These are phyloP conservation scores for Stephanodiscus triporus DNA, from an alignment of 108 stramenopile genomes.

Conservation along the genomic window DNA sequence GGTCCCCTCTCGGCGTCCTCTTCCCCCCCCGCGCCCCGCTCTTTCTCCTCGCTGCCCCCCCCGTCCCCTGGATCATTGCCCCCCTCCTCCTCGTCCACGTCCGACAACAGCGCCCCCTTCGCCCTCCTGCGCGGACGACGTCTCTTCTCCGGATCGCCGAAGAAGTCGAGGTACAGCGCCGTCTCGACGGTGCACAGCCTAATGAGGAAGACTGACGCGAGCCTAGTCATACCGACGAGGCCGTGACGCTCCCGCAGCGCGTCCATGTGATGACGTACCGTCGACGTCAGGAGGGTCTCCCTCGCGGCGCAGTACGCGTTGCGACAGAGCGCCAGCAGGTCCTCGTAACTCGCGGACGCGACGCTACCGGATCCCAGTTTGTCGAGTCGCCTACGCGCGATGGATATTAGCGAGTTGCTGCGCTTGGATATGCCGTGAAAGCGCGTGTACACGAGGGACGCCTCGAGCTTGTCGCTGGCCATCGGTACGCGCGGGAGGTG, in stretches of 20 bases:
- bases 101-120: conserved; percentile 15
- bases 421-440: conserved; percentile 89
- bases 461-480: conserved; percentile 84
- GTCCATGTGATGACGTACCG: conserved; percentile 86
- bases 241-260: conserved; percentile 81
- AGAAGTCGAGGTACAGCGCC: conserved; percentile 83
- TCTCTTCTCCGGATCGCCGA: conserved; percentile 70
- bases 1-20: conserved; percentile 2
- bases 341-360: conserved; percentile 59
- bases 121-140: conserved; percentile 12
- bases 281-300: conserved; percentile 63
- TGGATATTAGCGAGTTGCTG: conserved; percentile 67
- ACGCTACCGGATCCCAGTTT: conserved; percentile 36
- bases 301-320: conserved; percentile 77
- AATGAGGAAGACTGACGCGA: conserved; percentile 88
- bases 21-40: conserved; percentile 14
- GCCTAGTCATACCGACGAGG: conserved; percentile 84
- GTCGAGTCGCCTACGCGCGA: conserved; percentile 72
- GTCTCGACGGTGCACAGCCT: conserved; percentile 87
- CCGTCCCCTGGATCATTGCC: conserved; percentile 32
- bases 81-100: conserved; percentile 26
- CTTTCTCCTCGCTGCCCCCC: conserved; percentile 27
- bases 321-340: conserved; percentile 72
- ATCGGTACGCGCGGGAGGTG: conserved; percentile 64
- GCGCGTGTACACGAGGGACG: conserved; percentile 82